These are phyloP conservation scores for Solioccasus polychromus DNA, from an alignment of 768 basidiomycete genomes.

Conservation along the genomic window DNA sequence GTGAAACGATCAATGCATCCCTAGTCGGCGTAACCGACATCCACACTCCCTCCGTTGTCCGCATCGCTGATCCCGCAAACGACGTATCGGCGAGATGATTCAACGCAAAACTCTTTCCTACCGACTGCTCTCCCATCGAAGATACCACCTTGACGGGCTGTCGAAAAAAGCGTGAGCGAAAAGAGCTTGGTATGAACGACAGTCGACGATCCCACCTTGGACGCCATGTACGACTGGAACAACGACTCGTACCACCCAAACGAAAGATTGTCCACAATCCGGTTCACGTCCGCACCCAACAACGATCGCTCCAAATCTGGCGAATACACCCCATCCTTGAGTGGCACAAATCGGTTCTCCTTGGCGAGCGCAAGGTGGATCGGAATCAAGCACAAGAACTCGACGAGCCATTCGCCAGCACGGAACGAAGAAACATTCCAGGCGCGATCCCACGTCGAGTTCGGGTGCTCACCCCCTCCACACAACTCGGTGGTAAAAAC, in stretches of 20 bases:
- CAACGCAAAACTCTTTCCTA: constrained; percentile 57
- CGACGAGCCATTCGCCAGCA: constrained; percentile 61
- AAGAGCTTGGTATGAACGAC: fast-evolving
- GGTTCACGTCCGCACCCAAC: constrained; percentile 55
- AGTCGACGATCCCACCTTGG: constrained; percentile 36
- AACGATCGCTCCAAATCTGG: constrained; percentile 48
- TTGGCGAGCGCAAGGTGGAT: constrained; percentile 60
- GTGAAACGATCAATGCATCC: constrained; percentile 50
- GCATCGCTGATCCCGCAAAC: constrained; percentile 64
- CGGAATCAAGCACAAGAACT: constrained; percentile 59
- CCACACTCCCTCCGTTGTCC: constrained; percentile 69
- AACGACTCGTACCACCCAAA: constrained; percentile 68
- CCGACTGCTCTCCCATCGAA: constrained; percentile 68
- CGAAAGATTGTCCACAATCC: constrained; percentile 53
- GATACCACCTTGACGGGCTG: constrained; percentile 65
- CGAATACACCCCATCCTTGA: constrained; percentile 57
- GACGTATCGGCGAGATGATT: constrained; percentile 65
- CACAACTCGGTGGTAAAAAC: constrained; percentile 23
- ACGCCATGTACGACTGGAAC: constrained; percentile 59
- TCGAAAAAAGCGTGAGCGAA: background rate
- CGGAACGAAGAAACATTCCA: constrained; percentile 40
- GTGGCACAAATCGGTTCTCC: constrained; percentile 59
- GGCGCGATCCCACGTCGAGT: background rate
- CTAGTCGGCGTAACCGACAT: constrained; percentile 63
- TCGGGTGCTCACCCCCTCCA: background rate